Base-by-base conservation (phyloP, 345 rosid species). In the Angophora floribunda region DNA sequence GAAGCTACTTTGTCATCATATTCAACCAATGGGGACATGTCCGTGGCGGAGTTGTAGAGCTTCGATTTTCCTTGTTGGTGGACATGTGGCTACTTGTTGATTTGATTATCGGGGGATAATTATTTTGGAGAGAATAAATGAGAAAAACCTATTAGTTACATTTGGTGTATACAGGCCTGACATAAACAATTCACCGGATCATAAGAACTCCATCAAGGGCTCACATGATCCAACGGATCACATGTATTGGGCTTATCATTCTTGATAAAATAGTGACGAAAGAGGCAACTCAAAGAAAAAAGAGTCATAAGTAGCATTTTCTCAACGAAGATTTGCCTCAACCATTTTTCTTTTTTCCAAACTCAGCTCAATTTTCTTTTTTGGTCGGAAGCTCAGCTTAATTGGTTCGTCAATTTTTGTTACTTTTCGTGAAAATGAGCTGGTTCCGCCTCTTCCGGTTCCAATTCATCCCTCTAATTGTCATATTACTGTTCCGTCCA, bases 141-240 rank as follows among this genome's bases (percentile, higher is more conserved):
- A 63, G 8, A 63, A 36, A 63, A 14, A 63, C 13, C 41, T 63
- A 16, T 7, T 7, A 14, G 9, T 63, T n/a, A 63, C 75, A 63
- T 14, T 9, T 30, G 32, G 3, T 63, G 41, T 30, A 63, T n/a
- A 13, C 11, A 61, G 7, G 15, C 67, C 4, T 6, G 75, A 13
- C n/a, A 9, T 30, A 63, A 13, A 13, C 15, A n/a, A 63, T 14
- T 30, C 75, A n/a, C n/a, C 1, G 9, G 75, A 63, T 14, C 19
- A 63, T 63, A 7, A 13, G 75, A 36, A n/a, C 9, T 59, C 7
- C 1, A 0, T 36, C 4, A 14, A 0, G 7, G 8, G 13, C 4
- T 63, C 9, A 63, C 5, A 26, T 0, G 15, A 61, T 61, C 32
- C 12, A 63, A 63, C 9, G 1, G 75, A n/a, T n/a, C 9, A 63